These are phyloP conservation scores for Arabidopsis arenosa DNA, from an alignment of 345 rosid species.

Conservation along the genomic window DNA sequence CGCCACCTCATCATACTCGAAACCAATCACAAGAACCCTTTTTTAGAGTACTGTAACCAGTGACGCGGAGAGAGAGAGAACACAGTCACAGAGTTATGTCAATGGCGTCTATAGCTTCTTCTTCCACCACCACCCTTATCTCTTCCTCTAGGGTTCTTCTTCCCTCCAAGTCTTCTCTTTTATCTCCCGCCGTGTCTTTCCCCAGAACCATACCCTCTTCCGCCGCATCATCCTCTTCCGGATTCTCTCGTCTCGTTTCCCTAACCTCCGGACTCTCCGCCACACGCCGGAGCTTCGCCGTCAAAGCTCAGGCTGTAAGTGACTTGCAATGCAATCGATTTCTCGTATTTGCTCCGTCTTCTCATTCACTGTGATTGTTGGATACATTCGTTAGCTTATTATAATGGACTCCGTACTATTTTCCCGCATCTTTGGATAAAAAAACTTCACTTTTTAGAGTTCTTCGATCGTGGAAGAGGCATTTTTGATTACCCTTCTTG, in stretches of 20 bases:
- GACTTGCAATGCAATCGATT: neutral
- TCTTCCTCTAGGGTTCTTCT: constrained; percentile 48
- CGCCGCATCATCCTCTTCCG: constrained; percentile 40
- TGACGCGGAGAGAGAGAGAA: neutral
- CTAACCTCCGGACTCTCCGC: constrained; percentile 42
- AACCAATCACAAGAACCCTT: neutral
- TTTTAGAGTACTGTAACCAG: neutral
- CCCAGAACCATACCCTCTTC: constrained; percentile 34
- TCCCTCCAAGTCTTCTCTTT: constrained; percentile 45
- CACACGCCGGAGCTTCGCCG: constrained; percentile 50
- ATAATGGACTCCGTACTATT: neutral
- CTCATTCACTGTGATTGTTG: neutral
- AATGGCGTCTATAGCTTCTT: constrained; percentile 66
- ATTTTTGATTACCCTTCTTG: neutral
- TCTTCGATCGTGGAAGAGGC: neutral
- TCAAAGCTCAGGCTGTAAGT: constrained; percentile 60
- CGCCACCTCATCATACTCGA: neutral
- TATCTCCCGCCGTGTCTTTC: constrained; percentile 27
- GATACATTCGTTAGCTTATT: neutral
- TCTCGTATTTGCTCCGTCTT: neutral
- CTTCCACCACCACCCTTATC: constrained; percentile 56
- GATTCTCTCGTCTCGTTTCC: constrained; percentile 37
- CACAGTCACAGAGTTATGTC: neutral
- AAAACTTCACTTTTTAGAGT: neutral
- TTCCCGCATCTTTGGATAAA: neutral